Conservation (phyloP, 2,329 filamentous ascomycete genomes). For the Calonectria honghensis region DNA sequence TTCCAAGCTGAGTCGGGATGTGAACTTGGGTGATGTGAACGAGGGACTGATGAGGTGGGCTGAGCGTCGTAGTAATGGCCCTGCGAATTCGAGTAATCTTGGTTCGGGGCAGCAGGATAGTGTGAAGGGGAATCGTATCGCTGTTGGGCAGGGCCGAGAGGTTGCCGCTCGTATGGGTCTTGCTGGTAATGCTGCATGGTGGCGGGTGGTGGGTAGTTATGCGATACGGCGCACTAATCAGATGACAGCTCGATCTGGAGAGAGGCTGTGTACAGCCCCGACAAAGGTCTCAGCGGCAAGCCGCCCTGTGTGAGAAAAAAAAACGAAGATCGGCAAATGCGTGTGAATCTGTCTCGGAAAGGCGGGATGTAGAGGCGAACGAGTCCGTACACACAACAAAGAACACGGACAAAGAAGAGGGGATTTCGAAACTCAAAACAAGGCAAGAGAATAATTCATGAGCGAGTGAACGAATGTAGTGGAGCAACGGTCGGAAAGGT, state of each 20-base stretch:
- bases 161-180: conserved; percentile 61
- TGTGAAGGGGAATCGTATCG: conserved; percentile 51
- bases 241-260: conserved; percentile 26
- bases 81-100: conserved; percentile 49
- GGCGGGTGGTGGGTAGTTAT: conserved; percentile 39
- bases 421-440: conserved; percentile 44
- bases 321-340: conserved; percentile 36
- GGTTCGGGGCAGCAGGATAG: conserved; percentile 48
- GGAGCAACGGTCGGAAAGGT: conserved; percentile 15
- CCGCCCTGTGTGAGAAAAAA: conserved; percentile 43
- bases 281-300: conserved; percentile 49
- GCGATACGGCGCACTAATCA: conserved; percentile 41
- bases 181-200: conserved; percentile 59
- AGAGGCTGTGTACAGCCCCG: conserved; percentile 43
- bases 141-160: conserved; percentile 56
- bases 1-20: conserved; percentile 54
- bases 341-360: conserved; percentile 33
- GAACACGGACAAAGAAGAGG: conserved; percentile 40
- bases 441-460: conserved; percentile 36
- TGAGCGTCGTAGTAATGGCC: conserved; percentile 55
- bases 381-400: conserved; percentile 21
- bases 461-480: conserved; percentile 43
- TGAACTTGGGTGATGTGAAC: conserved; percentile 48
- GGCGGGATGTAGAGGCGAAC: not conserved
- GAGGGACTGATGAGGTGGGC: conserved; percentile 36